Base-by-base conservation (phyloP, 2,329 filamentous ascomycete species). In the Didymella exigua region DNA sequence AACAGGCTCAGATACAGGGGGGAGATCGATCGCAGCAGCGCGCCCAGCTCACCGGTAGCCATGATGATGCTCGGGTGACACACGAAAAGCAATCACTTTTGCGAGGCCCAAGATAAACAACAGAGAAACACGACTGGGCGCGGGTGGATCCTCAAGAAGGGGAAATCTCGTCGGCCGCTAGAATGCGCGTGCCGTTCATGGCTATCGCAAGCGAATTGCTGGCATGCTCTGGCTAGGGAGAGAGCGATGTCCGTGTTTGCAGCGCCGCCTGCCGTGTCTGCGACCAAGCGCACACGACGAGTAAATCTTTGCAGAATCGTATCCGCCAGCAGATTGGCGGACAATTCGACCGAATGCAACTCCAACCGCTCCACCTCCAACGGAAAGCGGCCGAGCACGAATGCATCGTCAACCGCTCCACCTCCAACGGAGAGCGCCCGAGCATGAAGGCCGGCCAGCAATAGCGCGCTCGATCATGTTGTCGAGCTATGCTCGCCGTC, bases 1-100 rank as follows among this genome's bases (percentile, higher is more conserved):
- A 54, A 29, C n/a, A 62, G n/a, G 51, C 59, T 27, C 16, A 60
- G 36, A 29, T 60, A 63, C 45, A 67, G 45, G 21, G 33, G 52
- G 13, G 54, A 54, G 44, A 59, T 43, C 30, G 47, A 51, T 33
- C 46, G 54, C 21, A 60, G 53, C 37, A 61, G 40, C 13, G 44
- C 41, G 21, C 31, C 38, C 23, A 47, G 42, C 29, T 33, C 30
- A 38, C 29, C 38, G 24, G 40, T 37, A 14, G 46, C 55, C 61
- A 67, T 67, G 47, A 48, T 43, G 18, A 18, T 8, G 52, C 49
- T 40, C 21, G 41, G 34, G 34, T 42, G 36, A 50, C 30, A 36
- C 47, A 8, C 45, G 27, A 41, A 41, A 42, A 30, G 34, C 23
- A 37, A 29, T 29, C 11, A 26, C 26, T 10, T 14, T 27, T 41